Evolutionary conservation across 805 yeast species (phyloP).

Genomic region (Ogataea wickerhamii): DNA sequence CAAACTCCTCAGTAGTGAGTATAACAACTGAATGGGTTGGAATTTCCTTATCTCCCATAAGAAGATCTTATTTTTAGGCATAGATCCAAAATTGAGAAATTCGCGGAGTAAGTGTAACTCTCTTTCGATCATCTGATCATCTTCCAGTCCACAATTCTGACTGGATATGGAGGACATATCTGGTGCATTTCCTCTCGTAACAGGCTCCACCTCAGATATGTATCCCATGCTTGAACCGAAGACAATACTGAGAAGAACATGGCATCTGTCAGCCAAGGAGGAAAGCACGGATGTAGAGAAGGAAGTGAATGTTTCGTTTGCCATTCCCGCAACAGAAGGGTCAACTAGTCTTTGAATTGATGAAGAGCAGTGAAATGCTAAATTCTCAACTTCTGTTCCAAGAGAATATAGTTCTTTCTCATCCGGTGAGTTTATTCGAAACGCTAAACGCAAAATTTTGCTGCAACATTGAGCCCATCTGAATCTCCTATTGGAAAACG

Average conservation of each 20-base stretch:
- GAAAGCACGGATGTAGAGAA: conserved; percentile 19
- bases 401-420: conserved; percentile 1
- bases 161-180: conserved; percentile 5
- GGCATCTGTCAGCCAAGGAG: conserved; percentile 21
- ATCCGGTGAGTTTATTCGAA: conserved; percentile 4
- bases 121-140: conserved; percentile 5
- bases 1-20: conserved; percentile 16
- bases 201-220: background rate
- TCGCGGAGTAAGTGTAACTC: conserved; percentile 20
- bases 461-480: conserved; percentile 33
- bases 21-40: conserved; percentile 26
- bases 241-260: conserved; percentile 15
- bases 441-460: conserved; percentile 15
- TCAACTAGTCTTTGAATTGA: conserved; percentile 21
- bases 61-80: conserved; percentile 21
- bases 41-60: conserved; percentile 27
- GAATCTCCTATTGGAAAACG: conserved; percentile 52
- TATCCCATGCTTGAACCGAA: conserved; percentile 3
- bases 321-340: conserved; percentile 14
- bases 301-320: conserved; percentile 13
- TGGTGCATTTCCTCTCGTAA: background rate
- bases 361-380: conserved; percentile 19
- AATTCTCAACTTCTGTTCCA: conserved; percentile 16
- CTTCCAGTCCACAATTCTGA: background rate
- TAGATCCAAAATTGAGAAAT: conserved; percentile 19